Base-by-base conservation (phyloP, 805 yeast species). In the Ogataea polymorpha region DNA sequence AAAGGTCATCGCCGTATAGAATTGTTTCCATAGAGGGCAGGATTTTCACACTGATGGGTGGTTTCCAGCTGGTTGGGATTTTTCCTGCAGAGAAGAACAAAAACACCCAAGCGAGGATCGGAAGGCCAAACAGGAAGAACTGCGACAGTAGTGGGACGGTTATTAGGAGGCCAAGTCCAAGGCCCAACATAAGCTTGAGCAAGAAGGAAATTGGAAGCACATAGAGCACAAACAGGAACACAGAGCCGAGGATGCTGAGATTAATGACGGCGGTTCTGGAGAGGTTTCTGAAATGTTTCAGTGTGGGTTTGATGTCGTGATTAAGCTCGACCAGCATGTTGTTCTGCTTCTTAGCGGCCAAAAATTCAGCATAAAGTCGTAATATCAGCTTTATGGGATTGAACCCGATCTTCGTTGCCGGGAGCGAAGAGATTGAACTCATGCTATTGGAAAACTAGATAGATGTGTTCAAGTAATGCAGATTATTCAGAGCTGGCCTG, bases 11-110 rank as follows among this genome's bases (percentile, higher is more conserved):
- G 37, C 97, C 97, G 58, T 88, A 90, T 44, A 91, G 67, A 41
- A 90, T 84, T 29, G 96, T 87, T 62, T 90, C 98, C 67, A 89
- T 71, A 2, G 95, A 93, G 0, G 98, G 97, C 35, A 90, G 72
- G 16, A 86, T 82, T 51, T 90, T 82, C 41, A 90, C 97, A 35
- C 81, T 77, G 50, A 90, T 91, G n/a, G 89, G 83, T 4, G 96
- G 96, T 58, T 91, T 80, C 74, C 82, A 79, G 3, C 67, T 61
- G 3, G 79, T 72, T 8, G 95, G 86, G 53, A 90, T 82, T 53
- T 79, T 81, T 12, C 86, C 74, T 32, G 89, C 80, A 18, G 83
- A 75, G 65, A 85, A 88, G 65, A 82, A 90, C 38, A 91, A 71
- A 17, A 88, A 79, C 50, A 87, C 74, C 96, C 96, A 90, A 2